Conservation (phyloP, 306 rosid genomes). For the Betula pendula region DNA sequence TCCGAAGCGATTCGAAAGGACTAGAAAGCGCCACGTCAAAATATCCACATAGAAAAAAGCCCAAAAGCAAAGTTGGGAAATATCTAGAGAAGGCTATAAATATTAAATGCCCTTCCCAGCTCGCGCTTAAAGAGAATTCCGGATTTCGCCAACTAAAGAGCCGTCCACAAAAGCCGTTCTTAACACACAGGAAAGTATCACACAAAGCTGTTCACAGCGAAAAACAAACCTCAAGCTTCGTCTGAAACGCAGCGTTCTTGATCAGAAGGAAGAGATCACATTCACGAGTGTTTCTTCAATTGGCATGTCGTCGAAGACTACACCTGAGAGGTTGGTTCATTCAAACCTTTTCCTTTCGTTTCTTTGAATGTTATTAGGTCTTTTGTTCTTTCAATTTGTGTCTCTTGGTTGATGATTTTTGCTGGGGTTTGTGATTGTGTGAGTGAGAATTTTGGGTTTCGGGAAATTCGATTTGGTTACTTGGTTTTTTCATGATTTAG, state of each 20-base stretch:
- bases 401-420: not conserved
- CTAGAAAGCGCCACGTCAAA: conserved; percentile 39
- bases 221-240: not conserved
- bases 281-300: not conserved
- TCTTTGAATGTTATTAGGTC: not conserved
- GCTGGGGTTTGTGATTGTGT: not conserved
- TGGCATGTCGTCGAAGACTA: conserved; percentile 19
- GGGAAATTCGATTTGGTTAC: not conserved
- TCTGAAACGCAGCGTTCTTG: not conserved
- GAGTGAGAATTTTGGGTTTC: not conserved
- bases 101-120: conserved; percentile 12
- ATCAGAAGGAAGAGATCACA: not conserved
- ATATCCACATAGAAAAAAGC: not conserved
- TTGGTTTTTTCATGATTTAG: no score
- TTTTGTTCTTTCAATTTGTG: not conserved
- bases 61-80: conserved; percentile 13
- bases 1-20: conserved; percentile 21
- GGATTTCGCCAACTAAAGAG: conserved; percentile 1
- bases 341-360: not conserved
- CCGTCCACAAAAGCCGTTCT: not conserved
- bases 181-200: not conserved
- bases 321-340: conserved; percentile 36
- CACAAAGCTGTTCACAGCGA: not conserved
- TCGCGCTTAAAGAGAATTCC: not conserved
- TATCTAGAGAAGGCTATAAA: conserved; percentile 55